Evolutionary conservation across 164 flowering plant species (phyloP), one percentile per base, ranked within the genome.

Genomic region (Stephania cephalantha): DNA sequence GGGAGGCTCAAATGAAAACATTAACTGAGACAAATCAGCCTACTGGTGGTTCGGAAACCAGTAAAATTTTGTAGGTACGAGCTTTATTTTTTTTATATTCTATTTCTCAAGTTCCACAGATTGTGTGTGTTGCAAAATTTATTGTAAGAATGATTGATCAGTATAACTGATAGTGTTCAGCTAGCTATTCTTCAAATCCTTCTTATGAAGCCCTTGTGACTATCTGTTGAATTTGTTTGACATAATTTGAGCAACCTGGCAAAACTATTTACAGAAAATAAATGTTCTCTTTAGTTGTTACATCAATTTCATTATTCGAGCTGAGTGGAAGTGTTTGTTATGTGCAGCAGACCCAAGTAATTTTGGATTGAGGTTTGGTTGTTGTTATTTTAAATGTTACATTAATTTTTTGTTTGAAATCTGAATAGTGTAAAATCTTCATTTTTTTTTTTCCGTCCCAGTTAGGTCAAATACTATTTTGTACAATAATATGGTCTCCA

Each of bases 1-100:
- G 35, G 70, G 58, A n/a, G 50, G 73, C 35, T 20, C 69, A 30
- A 48, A 77, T 70, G 70, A 71, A 68, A 65, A 76, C 46, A 30
- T 74, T 70, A 53, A 58, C 77, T 66, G 71, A 20, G 52, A 30
- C 22, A 63, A 13, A 15, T 5, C 15, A 58, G 55, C 17, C 22
- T 7, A 58, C 65, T 58, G 65, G 65, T 58, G 65, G 65, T 58
- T 20, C 65, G 15, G 65, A 58, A 17, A n/a, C 65, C 65, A 58
- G n/a, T 18, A 58, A 58, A 58, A 58, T 58, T 58, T 58, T 58
- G 65, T 58, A 58, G 65, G 65, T 58, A 58, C 15, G 22, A 58
- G 22, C n/a, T 15, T 3, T 58, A 17, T 58, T 6, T 58, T 15
- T 58, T 13, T 58, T 58, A 20, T 4, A 1, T 58, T 58, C 7